Evolutionary conservation across 768 basidiomycete species (phyloP).

Genomic region (Chiua virens): DNA sequence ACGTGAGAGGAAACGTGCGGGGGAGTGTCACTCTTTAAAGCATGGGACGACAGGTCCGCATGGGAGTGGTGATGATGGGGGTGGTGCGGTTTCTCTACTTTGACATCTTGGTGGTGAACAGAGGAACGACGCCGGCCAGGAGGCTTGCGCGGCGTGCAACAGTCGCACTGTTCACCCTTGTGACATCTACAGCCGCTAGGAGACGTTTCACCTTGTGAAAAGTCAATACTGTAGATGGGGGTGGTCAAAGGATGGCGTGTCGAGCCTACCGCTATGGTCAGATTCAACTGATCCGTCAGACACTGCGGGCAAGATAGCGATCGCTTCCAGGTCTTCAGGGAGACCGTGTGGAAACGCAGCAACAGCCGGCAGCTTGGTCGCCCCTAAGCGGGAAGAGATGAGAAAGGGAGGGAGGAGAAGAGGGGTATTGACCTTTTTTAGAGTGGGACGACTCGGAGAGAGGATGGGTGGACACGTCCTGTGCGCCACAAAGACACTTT

Average conservation of each 20-base stretch:
- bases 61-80: slow-evolving; percentile 12
- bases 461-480: slow-evolving; percentile 34
- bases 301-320: slow-evolving; percentile 31
- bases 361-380: slow-evolving; percentile 59
- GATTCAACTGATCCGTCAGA: slow-evolving; percentile 60
- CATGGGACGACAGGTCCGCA: slow-evolving; percentile 12
- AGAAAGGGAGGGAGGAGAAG: slow-evolving; percentile 26
- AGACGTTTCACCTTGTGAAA: slow-evolving; percentile 44
- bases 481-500: slow-evolving; percentile 39
- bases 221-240: slow-evolving; percentile 44
- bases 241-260: slow-evolving; percentile 42
- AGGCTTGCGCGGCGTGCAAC: slow-evolving; percentile 52
- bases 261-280: slow-evolving; percentile 65
- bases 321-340: slow-evolving; percentile 64
- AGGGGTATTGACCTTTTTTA: slow-evolving; percentile 63
- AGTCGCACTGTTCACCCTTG: slow-evolving; percentile 51
- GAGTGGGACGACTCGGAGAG: slow-evolving; percentile 29
- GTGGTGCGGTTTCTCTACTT: slow-evolving; percentile 26
- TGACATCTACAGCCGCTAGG: slow-evolving; percentile 49
- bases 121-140: slow-evolving; percentile 36
- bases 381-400: slow-evolving; percentile 49
- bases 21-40: slow-evolving; percentile 8
- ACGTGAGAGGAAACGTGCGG: slow-evolving; percentile 46
- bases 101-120: slow-evolving; percentile 29
- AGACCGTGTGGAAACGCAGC: slow-evolving; percentile 84